Percentiles rank a stretch among this genome's conserved stretches.
These are phyloP conservation scores for Ehretia macrophylla DNA, from an alignment of 257 asterid species.

Conservation along the genomic window DNA sequence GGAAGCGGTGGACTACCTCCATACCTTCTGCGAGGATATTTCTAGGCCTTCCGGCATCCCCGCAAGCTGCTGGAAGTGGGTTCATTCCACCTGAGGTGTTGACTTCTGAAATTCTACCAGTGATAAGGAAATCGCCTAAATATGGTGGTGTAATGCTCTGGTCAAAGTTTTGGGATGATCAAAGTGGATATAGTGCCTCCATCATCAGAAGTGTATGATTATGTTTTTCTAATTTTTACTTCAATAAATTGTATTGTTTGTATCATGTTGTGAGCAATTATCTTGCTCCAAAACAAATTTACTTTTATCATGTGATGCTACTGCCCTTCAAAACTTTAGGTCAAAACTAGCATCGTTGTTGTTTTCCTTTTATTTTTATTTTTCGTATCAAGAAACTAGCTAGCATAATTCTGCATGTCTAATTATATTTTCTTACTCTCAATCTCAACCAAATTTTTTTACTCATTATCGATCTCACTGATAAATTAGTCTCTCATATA, in stretches of 20 bases:
- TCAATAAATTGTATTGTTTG: neutral
- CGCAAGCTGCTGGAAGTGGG: conserved; percentile 66
- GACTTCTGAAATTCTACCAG: conserved; percentile 44
- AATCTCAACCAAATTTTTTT: too few species aligned
- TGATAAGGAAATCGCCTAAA: conserved; percentile 33
- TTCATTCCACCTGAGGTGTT: conserved; percentile 46
- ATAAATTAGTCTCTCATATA: too few species aligned
- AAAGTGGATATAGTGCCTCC: conserved; percentile 41
- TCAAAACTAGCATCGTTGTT: too few species aligned
- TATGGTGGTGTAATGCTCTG: conserved; percentile 86
- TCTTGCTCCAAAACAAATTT: too few species aligned
- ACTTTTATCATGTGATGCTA: too few species aligned
- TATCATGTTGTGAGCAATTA: too few species aligned
- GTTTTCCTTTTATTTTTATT: too few species aligned
- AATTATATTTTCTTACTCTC: too few species aligned
- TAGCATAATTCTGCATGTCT: too few species aligned
- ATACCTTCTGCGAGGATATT: conserved; percentile 42
- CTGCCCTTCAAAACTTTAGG: too few species aligned
- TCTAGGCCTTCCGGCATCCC: conserved; percentile 57
- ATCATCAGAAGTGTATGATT: conserved; percentile 31
- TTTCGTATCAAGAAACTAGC: too few species aligned
- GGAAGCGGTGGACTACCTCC: conserved; percentile 44
- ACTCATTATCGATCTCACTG: too few species aligned
- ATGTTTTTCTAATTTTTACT: neutral
- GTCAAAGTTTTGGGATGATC: conserved; percentile 62